Evolutionary conservation across 1,139 yeast genomes (phyloP).

Genomic region (Suhomyces bokatorum): DNA sequence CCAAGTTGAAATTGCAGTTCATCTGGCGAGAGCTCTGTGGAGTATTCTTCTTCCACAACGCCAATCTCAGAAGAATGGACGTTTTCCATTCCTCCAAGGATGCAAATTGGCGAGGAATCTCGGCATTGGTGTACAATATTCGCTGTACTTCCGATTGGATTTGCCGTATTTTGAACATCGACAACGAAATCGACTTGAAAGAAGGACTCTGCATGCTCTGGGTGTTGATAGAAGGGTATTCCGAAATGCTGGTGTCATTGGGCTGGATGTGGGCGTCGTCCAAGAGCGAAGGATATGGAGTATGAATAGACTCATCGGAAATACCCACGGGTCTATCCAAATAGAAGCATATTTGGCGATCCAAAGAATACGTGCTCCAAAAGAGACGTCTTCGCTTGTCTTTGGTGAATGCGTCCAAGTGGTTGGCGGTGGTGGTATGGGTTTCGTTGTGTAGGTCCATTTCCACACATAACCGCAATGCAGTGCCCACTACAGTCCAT

Average conservation of each 20-base stretch:
- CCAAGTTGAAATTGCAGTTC: conserved; percentile 74
- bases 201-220: conserved; percentile 22
- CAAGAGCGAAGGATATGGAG: conserved; percentile 67
- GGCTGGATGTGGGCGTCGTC: conserved; percentile 67
- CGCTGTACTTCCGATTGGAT: conserved; percentile 79
- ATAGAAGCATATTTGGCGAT: conserved; percentile 74
- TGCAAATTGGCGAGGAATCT: conserved; percentile 64
- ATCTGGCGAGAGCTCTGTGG: conserved; percentile 60
- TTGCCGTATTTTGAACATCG: conserved; percentile 67
- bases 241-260: conserved; percentile 12
- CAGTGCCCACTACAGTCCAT: conserved; percentile 89
- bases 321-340: conserved; percentile 74
- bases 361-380: conserved; percentile 88
- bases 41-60: conserved; percentile 57
- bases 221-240: conserved; percentile 6
- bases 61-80: conserved; percentile 52
- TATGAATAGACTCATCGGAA: conserved; percentile 66
- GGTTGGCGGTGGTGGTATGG: conserved; percentile 18
- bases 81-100: conserved; percentile 60
- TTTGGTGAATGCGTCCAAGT: conserved; percentile 53
- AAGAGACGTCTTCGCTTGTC: conserved; percentile 78
- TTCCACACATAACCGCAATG: conserved; percentile 77
- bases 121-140: conserved; percentile 67
- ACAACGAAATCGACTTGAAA: conserved; percentile 64
- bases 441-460: conserved; percentile 65